Percentiles rank a stretch among this genome's conserved stretches.
Evolutionary conservation across 2,329 filamentous ascomycete genomes (phyloP).

Genomic region (Epichloe amarillans): DNA sequence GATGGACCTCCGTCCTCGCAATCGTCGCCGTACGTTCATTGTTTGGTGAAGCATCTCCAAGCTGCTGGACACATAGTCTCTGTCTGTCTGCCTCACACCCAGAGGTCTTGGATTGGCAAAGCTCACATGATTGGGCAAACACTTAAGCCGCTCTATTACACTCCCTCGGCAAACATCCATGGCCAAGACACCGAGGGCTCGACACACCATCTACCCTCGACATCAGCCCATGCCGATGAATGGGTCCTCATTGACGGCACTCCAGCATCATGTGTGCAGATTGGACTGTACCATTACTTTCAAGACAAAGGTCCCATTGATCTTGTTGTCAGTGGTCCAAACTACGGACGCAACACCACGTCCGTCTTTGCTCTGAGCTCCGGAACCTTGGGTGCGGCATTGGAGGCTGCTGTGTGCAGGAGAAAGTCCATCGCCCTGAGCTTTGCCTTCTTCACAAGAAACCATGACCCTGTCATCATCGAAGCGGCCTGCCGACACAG

Average conservation of each 20-base stretch:
- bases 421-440: constrained; percentile 66
- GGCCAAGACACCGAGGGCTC: constrained; percentile 44
- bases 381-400: constrained; percentile 62
- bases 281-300: constrained; percentile 71
- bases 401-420: constrained; percentile 63
- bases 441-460: constrained; percentile 78
- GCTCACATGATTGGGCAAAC: constrained; percentile 89
- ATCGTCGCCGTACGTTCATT: constrained; percentile 70
- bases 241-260: constrained; percentile 75
- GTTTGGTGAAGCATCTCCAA: constrained; percentile 57
- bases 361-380: constrained; percentile 67
- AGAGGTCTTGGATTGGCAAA: constrained; percentile 97
- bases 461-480: constrained; percentile 74
- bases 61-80: constrained; percentile 73
- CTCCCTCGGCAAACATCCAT: constrained; percentile 33
- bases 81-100: constrained; percentile 78
- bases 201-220: constrained; percentile 43
- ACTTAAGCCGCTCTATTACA: constrained; percentile 74
- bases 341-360: constrained; percentile 73
- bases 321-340: constrained; percentile 66
- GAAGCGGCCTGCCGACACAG: constrained; percentile 61
- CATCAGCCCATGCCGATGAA: constrained; percentile 50
- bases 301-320: constrained; percentile 58
- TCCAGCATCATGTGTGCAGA: constrained; percentile 69
- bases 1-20: constrained; percentile 68